Percentiles rank a stretch among this genome's conserved stretches.
These are phyloP conservation scores for Penicillium sp. DNA, from an alignment of 2,329 filamentous ascomycete genomes.

Conservation along the genomic window DNA sequence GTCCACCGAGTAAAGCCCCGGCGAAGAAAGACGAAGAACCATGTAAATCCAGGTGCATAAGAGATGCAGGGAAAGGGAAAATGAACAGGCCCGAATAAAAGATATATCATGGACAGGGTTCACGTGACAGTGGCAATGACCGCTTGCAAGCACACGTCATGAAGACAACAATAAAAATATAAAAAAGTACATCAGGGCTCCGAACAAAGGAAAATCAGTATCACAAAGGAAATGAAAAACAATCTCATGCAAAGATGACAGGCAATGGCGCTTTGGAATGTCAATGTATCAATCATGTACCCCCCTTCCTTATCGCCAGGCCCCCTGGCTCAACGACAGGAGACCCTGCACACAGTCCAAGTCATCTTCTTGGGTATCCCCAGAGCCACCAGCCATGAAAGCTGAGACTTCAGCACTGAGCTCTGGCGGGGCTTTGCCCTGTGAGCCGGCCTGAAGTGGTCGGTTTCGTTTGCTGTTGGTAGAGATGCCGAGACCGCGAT, in stretches of 20 bases:
- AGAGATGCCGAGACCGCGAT: conserved; percentile 20
- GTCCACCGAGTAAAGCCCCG: background rate
- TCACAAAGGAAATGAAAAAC: conserved; percentile 19
- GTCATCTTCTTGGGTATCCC: conserved; percentile 65
- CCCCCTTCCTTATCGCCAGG: conserved; percentile 56
- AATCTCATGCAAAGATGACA: conserved; percentile 1
- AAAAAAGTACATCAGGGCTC: conserved; percentile 15
- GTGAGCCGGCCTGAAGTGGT: conserved; percentile 21
- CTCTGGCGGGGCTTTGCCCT: conserved; percentile 35
- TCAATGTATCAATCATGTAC: background rate
- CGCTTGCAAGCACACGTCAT: conserved; percentile 27
- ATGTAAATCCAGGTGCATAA: background rate
- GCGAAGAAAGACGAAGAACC: background rate
- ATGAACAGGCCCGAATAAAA: conserved; percentile 3
- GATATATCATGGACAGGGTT: conserved; percentile 15
- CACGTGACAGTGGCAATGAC: conserved; percentile 22
- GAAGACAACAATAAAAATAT: conserved; percentile 10
- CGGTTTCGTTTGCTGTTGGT: conserved; percentile 25
- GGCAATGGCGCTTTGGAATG: conserved; percentile 6
- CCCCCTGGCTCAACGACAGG: conserved; percentile 80
- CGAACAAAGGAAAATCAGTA: conserved; percentile 17
- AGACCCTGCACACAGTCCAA: conserved; percentile 84
- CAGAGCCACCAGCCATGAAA: conserved; percentile 57
- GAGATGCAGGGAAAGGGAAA: background rate
- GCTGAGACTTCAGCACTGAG: conserved; percentile 58